phyloP scores from a whole-genome alignment of 2,329 filamentous ascomycete genomes.

The Mollisia scopiformis region DNA sequence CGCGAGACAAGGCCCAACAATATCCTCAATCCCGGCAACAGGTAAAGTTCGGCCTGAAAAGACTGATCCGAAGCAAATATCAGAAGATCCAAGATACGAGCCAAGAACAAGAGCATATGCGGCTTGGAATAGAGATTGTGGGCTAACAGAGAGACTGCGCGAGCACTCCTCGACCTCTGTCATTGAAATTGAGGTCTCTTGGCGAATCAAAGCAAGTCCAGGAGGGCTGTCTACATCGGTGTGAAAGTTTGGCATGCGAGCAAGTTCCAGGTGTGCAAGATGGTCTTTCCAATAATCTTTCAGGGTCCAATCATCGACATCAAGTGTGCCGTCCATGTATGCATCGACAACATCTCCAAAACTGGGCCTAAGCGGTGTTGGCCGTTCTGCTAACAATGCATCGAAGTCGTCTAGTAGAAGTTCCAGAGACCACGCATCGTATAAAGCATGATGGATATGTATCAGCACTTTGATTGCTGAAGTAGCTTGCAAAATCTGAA shows the following conservation, averaged over 20 bases:
- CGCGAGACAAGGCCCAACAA: constrained; percentile 80
- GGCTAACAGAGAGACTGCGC: constrained; percentile 43
- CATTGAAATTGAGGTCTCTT: constrained; percentile 37
- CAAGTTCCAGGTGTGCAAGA: constrained; percentile 59
- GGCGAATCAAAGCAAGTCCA: constrained; percentile 33
- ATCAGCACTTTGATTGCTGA: constrained; percentile 37
- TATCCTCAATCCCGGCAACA: constrained; percentile 67
- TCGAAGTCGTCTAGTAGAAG: constrained; percentile 71
- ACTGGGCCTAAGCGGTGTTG: constrained; percentile 48
- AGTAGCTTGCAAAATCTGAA: constrained; percentile 53
- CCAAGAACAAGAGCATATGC: constrained; percentile 68
- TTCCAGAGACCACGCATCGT: constrained; percentile 93
- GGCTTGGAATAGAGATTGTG: constrained; percentile 77
- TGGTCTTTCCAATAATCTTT: constrained; percentile 72
- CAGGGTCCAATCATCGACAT: constrained; percentile 43
- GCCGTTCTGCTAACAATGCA: constrained; percentile 37
- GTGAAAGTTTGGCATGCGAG: constrained; percentile 61
- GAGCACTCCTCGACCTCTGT: constrained; percentile 29
- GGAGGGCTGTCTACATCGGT: constrained; percentile 36
- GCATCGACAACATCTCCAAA: constrained; percentile 63
- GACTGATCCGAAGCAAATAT: constrained; percentile 77
- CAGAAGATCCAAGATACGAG: constrained; percentile 63
- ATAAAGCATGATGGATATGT: constrained; percentile 79
- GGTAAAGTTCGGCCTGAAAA: constrained; percentile 81
- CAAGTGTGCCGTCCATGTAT: constrained; percentile 39